Conservation (phyloP, 768 basidiomycete genomes). For the Auriscalpium orientale region DNA sequence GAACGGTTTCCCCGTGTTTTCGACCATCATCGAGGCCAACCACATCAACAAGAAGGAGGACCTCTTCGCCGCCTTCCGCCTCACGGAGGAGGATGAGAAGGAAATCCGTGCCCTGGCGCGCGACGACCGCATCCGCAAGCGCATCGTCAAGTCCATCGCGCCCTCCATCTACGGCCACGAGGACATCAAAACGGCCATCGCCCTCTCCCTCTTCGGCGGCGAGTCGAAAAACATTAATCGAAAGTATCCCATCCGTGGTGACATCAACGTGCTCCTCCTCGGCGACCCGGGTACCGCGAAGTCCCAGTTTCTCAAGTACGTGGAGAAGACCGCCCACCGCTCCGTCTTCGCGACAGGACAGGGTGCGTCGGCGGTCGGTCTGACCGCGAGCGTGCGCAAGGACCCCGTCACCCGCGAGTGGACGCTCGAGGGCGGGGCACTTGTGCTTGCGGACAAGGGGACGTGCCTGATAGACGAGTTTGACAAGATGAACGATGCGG, state of each 20-base stretch:
- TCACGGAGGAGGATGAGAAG: constrained; percentile 95
- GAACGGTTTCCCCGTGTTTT: constrained; percentile 99
- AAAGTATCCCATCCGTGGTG: constrained; percentile 93
- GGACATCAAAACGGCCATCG: constrained; percentile 96
- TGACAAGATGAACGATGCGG: constrained; percentile 99
- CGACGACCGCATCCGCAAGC: constrained; percentile 92
- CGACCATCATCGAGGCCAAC: constrained; percentile 96
- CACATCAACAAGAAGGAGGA: constrained; percentile 99
- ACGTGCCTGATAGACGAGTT: constrained; percentile 98
- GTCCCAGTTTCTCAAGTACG: constrained; percentile 98
- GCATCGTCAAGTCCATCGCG: constrained; percentile 97
- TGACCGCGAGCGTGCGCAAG: constrained; percentile 98
- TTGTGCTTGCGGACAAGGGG: constrained; percentile 98
- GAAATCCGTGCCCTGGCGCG: constrained; percentile 81
- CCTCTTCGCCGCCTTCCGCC: constrained; percentile 93
- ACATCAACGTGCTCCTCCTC: constrained; percentile 93
- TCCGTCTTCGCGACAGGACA: constrained; percentile 98
- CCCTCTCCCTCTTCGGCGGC: constrained; percentile 91
- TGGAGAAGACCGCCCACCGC: constrained; percentile 96
- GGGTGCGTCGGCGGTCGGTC: constrained; percentile 95
- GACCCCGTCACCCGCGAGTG: constrained; percentile 96
- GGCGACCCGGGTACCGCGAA: constrained; percentile 99
- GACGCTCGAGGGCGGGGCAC: constrained; percentile 96
- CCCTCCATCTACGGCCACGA: constrained; percentile 99
- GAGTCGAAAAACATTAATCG: constrained; percentile 93